A percentile compares a stretch with the other conserved stretches of the same genome.
Evolutionary conservation across 2,329 filamentous ascomycete species (phyloP).

Genomic region (Fusarium subglutinans): DNA sequence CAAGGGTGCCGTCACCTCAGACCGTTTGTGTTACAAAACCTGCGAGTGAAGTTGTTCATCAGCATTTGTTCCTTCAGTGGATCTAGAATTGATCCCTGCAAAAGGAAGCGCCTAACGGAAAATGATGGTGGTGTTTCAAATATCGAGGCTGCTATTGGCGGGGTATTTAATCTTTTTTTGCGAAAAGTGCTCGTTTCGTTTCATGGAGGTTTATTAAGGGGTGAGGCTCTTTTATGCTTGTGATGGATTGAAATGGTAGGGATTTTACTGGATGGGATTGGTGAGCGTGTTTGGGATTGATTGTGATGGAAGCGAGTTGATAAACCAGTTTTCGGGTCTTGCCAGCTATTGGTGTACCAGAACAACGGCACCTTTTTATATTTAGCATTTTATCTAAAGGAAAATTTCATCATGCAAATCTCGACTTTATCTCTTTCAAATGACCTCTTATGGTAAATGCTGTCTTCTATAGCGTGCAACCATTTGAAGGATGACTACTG

Average conservation of each 20-base stretch:
- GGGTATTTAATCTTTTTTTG: background rate
- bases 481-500: too few relatives aligned
- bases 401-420: background rate
- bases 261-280: background rate
- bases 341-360: background rate
- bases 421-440: accelerated
- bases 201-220: slow-evolving; percentile 19
- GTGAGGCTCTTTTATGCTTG: background rate
- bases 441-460: background rate
- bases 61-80: background rate
- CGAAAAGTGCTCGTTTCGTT: slow-evolving; percentile 20
- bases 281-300: background rate
- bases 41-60: background rate
- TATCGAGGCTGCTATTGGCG: slow-evolving; percentile 27
- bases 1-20: background rate
- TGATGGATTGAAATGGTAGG: background rate
- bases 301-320: background rate
- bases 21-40: slow-evolving; percentile 14
- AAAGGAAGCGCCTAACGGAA: slow-evolving; percentile 22
- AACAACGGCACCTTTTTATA: accelerated
- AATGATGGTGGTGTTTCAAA: slow-evolving; percentile 24
- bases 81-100: background rate
- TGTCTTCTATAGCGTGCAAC: background rate
- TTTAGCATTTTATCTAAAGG: too few relatives aligned
- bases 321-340: background rate